phyloP scores from a whole-genome alignment of 2,329 filamentous ascomycete genomes.

The Chaetomium sp. region DNA sequence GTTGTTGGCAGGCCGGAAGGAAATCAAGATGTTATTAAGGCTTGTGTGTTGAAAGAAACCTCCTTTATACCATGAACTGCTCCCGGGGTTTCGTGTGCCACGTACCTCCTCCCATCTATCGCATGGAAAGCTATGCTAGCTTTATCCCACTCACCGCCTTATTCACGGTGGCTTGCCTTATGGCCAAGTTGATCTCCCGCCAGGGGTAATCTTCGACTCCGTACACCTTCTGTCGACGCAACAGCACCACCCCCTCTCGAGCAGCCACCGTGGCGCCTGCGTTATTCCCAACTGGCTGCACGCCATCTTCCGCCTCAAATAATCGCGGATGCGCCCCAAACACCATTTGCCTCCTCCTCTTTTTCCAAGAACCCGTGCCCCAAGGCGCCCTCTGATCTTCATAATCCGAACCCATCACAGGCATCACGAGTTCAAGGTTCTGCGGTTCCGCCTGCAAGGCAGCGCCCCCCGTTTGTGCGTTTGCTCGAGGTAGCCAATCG shows the following conservation, averaged over 20 bases:
- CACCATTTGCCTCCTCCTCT: slow-evolving; percentile 10
- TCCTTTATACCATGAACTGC: too few species aligned
- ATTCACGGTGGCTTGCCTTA: background rate
- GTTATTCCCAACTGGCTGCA: background rate
- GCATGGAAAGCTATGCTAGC: too few species aligned
- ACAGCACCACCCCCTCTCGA: slow-evolving; percentile 3
- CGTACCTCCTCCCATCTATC: too few species aligned
- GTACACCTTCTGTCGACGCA: slow-evolving; percentile 21
- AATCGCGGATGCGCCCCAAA: slow-evolving; percentile 9
- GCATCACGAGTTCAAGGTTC: slow-evolving; percentile 8
- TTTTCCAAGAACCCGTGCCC: slow-evolving; percentile 12
- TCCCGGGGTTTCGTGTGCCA: too few species aligned
- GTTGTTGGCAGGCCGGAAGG: too few species aligned
- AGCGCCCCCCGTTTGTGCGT: background rate
- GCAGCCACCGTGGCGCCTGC: background rate
- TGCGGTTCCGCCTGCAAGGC: background rate
- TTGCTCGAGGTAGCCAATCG: slow-evolving; percentile 6
- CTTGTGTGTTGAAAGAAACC: too few species aligned
- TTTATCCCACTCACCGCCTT: too few species aligned
- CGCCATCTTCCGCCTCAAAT: background rate
- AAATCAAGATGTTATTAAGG: too few species aligned
- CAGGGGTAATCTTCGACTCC: slow-evolving; percentile 19
- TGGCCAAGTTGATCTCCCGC: slow-evolving; percentile 3
- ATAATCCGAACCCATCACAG: slow-evolving; percentile 17
- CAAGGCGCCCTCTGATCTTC: slow-evolving; percentile 8